Conservation (phyloP, 345 rosid species). For the Aethionema arabicum region DNA sequence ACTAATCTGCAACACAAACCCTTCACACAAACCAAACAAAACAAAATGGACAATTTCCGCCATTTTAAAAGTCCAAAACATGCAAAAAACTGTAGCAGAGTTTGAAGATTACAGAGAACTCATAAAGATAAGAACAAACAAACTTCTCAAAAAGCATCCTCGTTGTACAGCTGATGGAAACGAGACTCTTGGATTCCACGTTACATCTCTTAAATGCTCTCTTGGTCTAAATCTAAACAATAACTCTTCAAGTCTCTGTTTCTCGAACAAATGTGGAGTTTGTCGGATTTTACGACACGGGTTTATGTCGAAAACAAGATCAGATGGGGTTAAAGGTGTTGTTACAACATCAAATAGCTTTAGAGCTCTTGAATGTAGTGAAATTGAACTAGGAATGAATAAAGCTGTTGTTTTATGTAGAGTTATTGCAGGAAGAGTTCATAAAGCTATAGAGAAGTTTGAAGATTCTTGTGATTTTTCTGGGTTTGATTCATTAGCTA, state of each 20-base stretch:
- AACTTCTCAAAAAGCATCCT: slow-evolving; percentile 50
- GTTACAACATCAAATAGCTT: slow-evolving; percentile 53
- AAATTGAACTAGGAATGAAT: slow-evolving; percentile 18
- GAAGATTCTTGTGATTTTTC: slow-evolving; percentile 41
- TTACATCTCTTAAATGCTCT: slow-evolving; percentile 49
- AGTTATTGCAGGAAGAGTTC: slow-evolving; percentile 72
- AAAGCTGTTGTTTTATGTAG: slow-evolving; percentile 60
- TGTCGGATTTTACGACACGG: slow-evolving; percentile 59
- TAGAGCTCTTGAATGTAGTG: slow-evolving; percentile 45
- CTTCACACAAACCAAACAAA: slow-evolving; percentile 24
- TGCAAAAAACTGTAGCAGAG: slow-evolving; percentile 45
- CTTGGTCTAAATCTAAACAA: slow-evolving; percentile 40
- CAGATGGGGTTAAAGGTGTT: slow-evolving; percentile 40
- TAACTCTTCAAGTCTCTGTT: slow-evolving; percentile 47
- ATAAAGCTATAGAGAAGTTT: slow-evolving; percentile 42
- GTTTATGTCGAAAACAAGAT: slow-evolving; percentile 38
- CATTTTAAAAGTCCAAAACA: slow-evolving; percentile 58
- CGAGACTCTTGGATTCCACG: slow-evolving; percentile 64
- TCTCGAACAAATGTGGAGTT: slow-evolving; percentile 46
- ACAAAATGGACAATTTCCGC: slow-evolving; percentile 35
- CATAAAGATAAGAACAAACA: slow-evolving; percentile 57
- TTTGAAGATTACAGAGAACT: slow-evolving; percentile 66
- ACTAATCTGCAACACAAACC: slow-evolving; percentile 51
- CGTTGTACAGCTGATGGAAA: slow-evolving; percentile 82
- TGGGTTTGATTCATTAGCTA: slow-evolving; percentile 69